Base-by-base conservation (phyloP, 176 grass and related monocot species). In the Canna indica region DNA sequence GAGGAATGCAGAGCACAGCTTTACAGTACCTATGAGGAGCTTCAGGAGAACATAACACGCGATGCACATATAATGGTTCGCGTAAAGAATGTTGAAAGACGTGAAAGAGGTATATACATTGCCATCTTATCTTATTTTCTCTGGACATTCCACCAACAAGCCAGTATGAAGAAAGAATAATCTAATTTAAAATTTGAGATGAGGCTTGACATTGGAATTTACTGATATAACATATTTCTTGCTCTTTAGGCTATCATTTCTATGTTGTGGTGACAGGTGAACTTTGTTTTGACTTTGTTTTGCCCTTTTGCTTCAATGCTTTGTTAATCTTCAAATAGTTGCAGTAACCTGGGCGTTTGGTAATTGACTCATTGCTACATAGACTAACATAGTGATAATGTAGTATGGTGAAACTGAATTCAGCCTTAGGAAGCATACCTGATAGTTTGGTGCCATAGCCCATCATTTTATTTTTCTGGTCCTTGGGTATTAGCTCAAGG, bases 1-100 rank as follows among this genome's bases (percentile, higher is more conserved):
- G 95, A 99, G 87, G 95, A 99, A 83, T 99, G 95, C 71, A 85
- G 90, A 74, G 95, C 95, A 67, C 95, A 99, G 69, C 69, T 99
- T 58, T 90, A 90, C 74, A 94, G 95, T 76, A 86, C 89, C 15
- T 99, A 90, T 54, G 95, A 99, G 75, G 95, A 99, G 70, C 84
- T 86, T 84, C 73, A 85, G 17, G 95, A 94, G 78, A 76, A 85
- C 38, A 77, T 72, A 66, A 82, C 80, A 78, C 88, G 87, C 67
- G 90, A 99, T 79, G 77, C 95, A 74, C 79, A 90, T 78, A 84
- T 94, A 57, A 85, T 78, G 22, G 95, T 99, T 50, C 80, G 80
- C 41, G 61, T 99, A 35, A 99, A 94, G 85, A 81, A 26, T 42
- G 78, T 94, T 45, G 95, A 99, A 67, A 94, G 83, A 68, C 84